A percentile compares a stretch with the other conserved stretches of the same genome.
Evolutionary conservation across 1,284 basidiomycete species (phyloP).

Genomic region (Spongiforma sp.): DNA sequence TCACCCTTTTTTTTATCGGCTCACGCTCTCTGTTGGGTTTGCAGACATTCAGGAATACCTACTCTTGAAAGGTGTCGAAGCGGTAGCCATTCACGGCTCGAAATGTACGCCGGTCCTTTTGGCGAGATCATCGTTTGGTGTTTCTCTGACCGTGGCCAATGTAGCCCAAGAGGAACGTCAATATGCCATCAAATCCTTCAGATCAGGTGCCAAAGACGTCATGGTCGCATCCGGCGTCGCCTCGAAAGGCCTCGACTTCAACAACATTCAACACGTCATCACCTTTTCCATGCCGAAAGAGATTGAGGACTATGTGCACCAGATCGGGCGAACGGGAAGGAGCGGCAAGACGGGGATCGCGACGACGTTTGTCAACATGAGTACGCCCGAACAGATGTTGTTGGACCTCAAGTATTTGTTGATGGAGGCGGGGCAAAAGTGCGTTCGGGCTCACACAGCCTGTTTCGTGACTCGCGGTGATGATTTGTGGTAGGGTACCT

Average conservation of each 20-base stretch:
- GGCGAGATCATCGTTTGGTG: too few species aligned
- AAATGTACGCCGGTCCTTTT: too few species aligned
- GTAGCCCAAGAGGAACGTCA: constrained; percentile 99
- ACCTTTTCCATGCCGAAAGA: constrained; percentile 99
- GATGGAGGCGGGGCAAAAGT: constrained; percentile 98
- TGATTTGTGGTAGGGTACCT: not conserved
- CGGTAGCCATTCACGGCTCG: too few species aligned
- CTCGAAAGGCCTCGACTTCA: constrained; percentile 98
- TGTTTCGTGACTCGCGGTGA: too few species aligned
- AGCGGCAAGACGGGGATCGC: constrained; percentile 99
- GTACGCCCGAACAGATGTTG: constrained; percentile 95
- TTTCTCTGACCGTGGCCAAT: too few species aligned
- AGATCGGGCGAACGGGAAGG: constrained; percentile 97
- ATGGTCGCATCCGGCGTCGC: constrained; percentile 99
- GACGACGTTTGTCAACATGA: constrained; percentile 99
- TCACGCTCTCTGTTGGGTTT: constrained; percentile 40
- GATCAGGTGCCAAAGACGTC: constrained; percentile 97
- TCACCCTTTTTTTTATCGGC: too few species aligned
- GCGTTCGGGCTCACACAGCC: constrained; percentile 34
- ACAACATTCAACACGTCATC: constrained; percentile 97
- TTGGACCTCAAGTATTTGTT: constrained; percentile 97
- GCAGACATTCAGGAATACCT: constrained; percentile 98
- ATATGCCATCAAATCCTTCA: constrained; percentile 98
- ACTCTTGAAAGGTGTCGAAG: constrained; percentile 95
- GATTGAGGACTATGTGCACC: constrained; percentile 98